phyloP scores from a whole-genome alignment of 208 protist species.

The Lotmaria passim region DNA sequence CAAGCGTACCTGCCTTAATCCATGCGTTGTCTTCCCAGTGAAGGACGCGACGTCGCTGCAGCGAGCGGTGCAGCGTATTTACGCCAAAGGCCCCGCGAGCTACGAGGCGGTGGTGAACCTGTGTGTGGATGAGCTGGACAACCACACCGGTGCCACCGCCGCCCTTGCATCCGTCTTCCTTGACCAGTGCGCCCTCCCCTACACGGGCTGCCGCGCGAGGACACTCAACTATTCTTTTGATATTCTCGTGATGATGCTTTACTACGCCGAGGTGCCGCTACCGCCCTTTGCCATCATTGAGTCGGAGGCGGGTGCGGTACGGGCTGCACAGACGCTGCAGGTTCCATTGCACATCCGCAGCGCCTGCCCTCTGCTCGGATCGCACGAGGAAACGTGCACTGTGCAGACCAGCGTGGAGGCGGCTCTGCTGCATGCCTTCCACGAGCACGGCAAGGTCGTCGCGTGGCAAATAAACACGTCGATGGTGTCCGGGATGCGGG shows the following conservation, averaged over 20 bases:
- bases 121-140: conserved; percentile 45
- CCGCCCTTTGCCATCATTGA: conserved; percentile 60
- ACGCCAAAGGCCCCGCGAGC: conserved; percentile 20
- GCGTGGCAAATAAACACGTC: conserved; percentile 45
- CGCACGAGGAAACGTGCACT: conserved; percentile 11
- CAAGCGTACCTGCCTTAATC: conserved; percentile 27
- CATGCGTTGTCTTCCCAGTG: conserved; percentile 42
- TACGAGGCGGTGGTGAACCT: conserved; percentile 49
- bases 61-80: conserved; percentile 34
- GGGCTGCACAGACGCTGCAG: conserved; percentile 34
- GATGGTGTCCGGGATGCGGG: conserved; percentile 14
- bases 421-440: conserved; percentile 10
- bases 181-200: conserved; percentile 40
- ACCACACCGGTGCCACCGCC: conserved; percentile 35
- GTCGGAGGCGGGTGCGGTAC: conserved; percentile 25
- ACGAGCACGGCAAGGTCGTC: conserved; percentile 39
- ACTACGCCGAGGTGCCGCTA: conserved; percentile 70
- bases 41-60: conserved; percentile 44
- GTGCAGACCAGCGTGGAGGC: conserved; percentile 13
- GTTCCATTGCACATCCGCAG: conserved; percentile 39
- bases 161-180: conserved; percentile 50
- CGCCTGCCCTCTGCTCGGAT: conserved; percentile 14
- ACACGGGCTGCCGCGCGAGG: conserved; percentile 60
- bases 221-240: conserved; percentile 64
- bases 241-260: conserved; percentile 77